These are phyloP conservation scores for Sordariomycetes sp. DNA, from an alignment of 2,329 filamentous ascomycete genomes.

Conservation along the genomic window DNA sequence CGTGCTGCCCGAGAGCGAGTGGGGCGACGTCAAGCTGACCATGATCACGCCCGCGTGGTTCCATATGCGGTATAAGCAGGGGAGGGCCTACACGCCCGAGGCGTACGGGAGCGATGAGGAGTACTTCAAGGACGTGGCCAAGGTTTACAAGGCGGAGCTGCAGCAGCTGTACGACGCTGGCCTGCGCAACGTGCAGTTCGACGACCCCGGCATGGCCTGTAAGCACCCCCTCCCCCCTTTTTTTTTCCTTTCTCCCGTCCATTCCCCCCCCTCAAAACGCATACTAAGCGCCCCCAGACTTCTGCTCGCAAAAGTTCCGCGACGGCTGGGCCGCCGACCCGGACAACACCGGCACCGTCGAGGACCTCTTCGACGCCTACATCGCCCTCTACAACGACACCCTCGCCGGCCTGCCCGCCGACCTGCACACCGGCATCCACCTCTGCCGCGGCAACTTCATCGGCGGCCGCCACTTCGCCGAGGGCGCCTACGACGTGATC, in stretches of 20 bases:
- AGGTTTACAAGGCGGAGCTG: constrained; percentile 54
- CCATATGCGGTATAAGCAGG: constrained; percentile 16
- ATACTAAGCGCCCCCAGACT: constrained; percentile 34
- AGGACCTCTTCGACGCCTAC: constrained; percentile 65
- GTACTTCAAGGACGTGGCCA: constrained; percentile 55
- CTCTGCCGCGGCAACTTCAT: constrained; percentile 62
- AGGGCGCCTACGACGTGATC: constrained; percentile 57
- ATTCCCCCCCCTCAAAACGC: neutral
- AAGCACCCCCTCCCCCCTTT: constrained; percentile 15
- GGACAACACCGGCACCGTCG: constrained; percentile 49
- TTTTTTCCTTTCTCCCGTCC: neutral
- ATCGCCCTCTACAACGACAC: constrained; percentile 68
- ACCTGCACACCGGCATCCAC: constrained; percentile 70
- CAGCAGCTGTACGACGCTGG: constrained; percentile 51
- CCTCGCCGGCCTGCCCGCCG: constrained; percentile 49
- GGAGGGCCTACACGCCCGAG: constrained; percentile 13
- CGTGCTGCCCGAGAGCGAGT: constrained; percentile 32
- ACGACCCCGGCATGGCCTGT: constrained; percentile 59
- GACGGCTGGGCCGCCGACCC: constrained; percentile 57
- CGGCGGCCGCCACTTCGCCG: constrained; percentile 53
- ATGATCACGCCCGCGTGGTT: constrained; percentile 38
- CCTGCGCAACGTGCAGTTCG: constrained; percentile 56
- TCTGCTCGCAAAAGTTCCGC: constrained; percentile 64
- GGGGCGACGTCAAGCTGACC: constrained; percentile 41
- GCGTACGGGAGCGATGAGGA: constrained; percentile 26